Percentiles rank a stretch among this genome's conserved stretches.
These are phyloP conservation scores for Lycium ferocissimum DNA, from an alignment of 257 asterid genomes.

Conservation along the genomic window DNA sequence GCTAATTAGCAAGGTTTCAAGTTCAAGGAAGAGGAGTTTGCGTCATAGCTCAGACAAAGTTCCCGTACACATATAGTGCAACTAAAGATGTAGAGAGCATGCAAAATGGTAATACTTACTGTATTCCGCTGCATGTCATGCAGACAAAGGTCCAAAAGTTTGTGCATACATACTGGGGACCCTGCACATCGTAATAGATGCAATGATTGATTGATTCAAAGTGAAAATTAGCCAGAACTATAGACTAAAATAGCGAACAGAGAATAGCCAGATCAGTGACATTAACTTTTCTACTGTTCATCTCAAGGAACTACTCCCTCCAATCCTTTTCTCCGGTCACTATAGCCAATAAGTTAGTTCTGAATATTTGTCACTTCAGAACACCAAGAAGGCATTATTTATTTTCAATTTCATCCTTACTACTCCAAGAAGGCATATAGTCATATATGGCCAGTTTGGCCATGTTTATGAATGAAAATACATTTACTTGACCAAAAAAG, in stretches of 20 bases:
- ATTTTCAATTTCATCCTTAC: background rate
- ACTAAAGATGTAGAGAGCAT: background rate
- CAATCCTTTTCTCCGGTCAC: background rate
- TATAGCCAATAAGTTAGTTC: background rate
- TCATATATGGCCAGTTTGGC: background rate
- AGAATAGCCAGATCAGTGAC: slow-evolving; percentile 19
- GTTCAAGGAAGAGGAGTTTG: background rate
- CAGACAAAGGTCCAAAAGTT: slow-evolving; percentile 96
- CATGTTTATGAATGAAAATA: too few species aligned
- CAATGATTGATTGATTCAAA: slow-evolving; percentile 22
- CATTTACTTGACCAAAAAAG: too few species aligned
- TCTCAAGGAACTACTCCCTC: background rate
- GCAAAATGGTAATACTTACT: slow-evolving; percentile 55
- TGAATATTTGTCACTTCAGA: background rate
- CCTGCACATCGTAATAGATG: slow-evolving; percentile 59
- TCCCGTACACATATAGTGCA: background rate
- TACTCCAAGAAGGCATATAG: background rate
- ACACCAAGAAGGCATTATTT: background rate
- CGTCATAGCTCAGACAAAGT: background rate
- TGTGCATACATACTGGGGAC: slow-evolving; percentile 95
- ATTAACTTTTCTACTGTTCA: slow-evolving; percentile 12
- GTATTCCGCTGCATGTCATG: slow-evolving; percentile 91
- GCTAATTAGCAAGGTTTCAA: background rate
- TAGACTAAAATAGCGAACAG: background rate
- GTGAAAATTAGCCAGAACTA: slow-evolving; percentile 4